Evolutionary conservation across 2,329 filamentous ascomycete species (phyloP), one percentile per base, ranked within the genome.

Genomic region (Parasarocladium wereldwijsianum): DNA sequence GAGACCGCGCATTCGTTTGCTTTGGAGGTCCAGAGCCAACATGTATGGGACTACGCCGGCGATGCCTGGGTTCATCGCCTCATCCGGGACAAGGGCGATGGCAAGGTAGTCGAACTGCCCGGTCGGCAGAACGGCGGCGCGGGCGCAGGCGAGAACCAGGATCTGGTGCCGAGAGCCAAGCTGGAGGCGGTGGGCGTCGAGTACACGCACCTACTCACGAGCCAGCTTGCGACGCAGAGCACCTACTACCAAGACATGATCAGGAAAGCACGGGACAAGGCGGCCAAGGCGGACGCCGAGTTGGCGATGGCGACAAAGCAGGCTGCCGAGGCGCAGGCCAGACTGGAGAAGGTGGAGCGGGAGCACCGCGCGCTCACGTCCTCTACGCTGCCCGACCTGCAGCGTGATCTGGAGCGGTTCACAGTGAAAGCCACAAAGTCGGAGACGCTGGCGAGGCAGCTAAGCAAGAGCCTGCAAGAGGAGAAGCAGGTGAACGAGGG

Each of bases 11-110:
- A 98, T 52, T 81, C 80, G 38, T 98, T 93, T 48, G 80, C 85
- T 16, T 80, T 98, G 50, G 90, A 98, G 49, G 71, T 96, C 21
- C 75, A 79, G 37, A 93, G 85, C 1, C 87, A 98, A 50, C 79
- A 93, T 43, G 86, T 98, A 2, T 98, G 90, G 90, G 90, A 98
- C 53, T 98, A 98, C 40, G 83, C 82, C 1, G 85, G 83, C 4
- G 90, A 98, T 47, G 81, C 79, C 46, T 98, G 93, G 65, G 90
- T 96, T 28, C 90, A 98, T 53, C 77, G 90, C 8, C 71, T 96
- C 30, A 93, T 98, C 33, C 80, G 93, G 40, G 84, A 85, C 46
- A 93, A 94, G 57, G 77, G 83, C 8, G 85, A 93, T 49, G 83
- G 83, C 15, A 93, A 93, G 51, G 66, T 93, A 3, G 80, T 94